Evolutionary conservation across 2,329 filamentous ascomycete species (phyloP), one percentile per base, ranked within the genome.

Genomic region (Aspergillus fischeri): DNA sequence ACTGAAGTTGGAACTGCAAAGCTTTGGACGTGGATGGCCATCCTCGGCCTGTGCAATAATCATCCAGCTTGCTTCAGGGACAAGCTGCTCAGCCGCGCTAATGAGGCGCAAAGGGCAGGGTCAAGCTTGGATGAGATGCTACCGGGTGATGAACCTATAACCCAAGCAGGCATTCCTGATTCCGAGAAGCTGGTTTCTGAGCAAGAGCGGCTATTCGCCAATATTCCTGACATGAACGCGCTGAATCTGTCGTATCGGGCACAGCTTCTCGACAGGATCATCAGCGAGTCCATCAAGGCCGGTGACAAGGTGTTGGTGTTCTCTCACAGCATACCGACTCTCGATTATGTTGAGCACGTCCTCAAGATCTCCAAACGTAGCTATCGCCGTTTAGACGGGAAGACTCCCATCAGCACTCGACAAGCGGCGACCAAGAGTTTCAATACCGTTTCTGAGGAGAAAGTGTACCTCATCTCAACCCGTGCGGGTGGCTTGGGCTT

Each of bases 271-370:
- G 74, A 85, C 47, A 74, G 81, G 49, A 93, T 97, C 51, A 72
- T 96, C 0, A 78, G 87, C 24, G 81, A 87, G 60, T 87, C 87
- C 6, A 82, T 81, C 42, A 69, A 70, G 1, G 73, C 79, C 0
- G 80, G 81, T 0, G 92, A 97, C 70, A 92, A 92, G 66, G 83
- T 92, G 1, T 79, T 97, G 1, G 77, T 96, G 0, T 97, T 97
- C 67, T 90, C 88, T 0, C 88, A 91, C 54, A 89, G 86, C 14
- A 78, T 91, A 10, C 75, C 78, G 0, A 89, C 88, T 0, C 76
- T 97, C 4, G 69, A 92, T 63, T 93, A 87, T 63, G 77, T 96
- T 1, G 81, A 86, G 52, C 63, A 74, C 0, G 71, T 89, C 21
- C 80, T 91, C 42, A 72, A 69, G 4, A 65, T 66, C 21, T 78